Base-by-base conservation (phyloP, 2,329 filamentous ascomycete species). In the Cercospora zeina region DNA sequence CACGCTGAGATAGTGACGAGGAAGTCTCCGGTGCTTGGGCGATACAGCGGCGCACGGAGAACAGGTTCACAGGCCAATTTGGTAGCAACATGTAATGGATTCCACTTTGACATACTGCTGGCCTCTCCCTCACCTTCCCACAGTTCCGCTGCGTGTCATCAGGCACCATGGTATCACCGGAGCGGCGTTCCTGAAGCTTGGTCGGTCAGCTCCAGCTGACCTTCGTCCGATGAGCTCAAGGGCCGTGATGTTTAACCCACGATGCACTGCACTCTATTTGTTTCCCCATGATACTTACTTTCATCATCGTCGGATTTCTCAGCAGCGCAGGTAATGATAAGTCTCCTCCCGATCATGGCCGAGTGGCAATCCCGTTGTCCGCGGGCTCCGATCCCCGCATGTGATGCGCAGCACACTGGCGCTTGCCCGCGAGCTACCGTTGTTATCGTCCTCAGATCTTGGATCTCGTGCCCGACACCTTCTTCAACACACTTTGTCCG, bases 331-430 rank as follows among this genome's bases (percentile, higher is more conserved):
- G 47, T 31, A 51, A 31, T 51, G 24, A 30, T 33, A 13, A n/a
- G 30, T 24, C n/a, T 33, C 30, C 14, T 33, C 30, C 47, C 47
- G 30, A 31, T 51, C 47, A 16, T 51, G 47, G 47, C 27, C 47
- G 24, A 51, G 47, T 51, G 47, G 47, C 24, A 51, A 51, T 51
- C 47, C 47, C 47, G 47, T 51, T 51, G 47, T 51, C 47, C 47
- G 47, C 47, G 47, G 30, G 47, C 47, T 51, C 47, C 24, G 47
- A 31, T 51, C 47, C 47, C 47, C 47, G 47, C 47, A 51, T 51
- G 47, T 51, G 47, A 51, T 51, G 47, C 30, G 30, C 24, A 30
- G 47, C 47, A 45, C 16, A 51, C 47, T 31, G 47, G 47, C 47
- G 47, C 47, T 51, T 51, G 47, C 47, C 39, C 24, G 47, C 47